Evolutionary conservation across 2,329 filamentous ascomycete species (phyloP).

Genomic region (Monosporascus cannonballus): DNA sequence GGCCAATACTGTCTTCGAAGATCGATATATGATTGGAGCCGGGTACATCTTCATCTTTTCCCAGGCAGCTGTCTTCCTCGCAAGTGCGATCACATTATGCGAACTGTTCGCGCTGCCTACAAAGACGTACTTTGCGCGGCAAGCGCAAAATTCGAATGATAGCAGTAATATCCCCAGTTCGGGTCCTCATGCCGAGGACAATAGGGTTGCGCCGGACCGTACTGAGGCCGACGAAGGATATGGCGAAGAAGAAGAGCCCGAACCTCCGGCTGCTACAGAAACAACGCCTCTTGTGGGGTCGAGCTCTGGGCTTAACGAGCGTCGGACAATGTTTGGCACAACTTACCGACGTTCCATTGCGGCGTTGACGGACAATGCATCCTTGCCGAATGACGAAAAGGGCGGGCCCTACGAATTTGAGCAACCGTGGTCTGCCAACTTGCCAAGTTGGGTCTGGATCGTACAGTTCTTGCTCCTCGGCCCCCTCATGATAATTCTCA

Average conservation of each 20-base stretch:
- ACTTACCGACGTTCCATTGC: conserved; percentile 47
- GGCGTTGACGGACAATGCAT: conserved; percentile 27
- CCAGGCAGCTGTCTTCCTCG: conserved; percentile 67
- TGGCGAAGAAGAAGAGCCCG: conserved; percentile 17
- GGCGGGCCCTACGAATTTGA: conserved; percentile 57
- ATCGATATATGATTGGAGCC: conserved; percentile 67
- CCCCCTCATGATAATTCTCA: conserved; percentile 70
- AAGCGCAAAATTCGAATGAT: conserved; percentile 45
- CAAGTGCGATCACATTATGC: conserved; percentile 67
- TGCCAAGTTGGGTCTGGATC: conserved; percentile 84
- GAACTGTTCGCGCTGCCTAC: conserved; percentile 73
- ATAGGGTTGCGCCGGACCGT: conserved; percentile 9
- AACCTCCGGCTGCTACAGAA: conserved; percentile 41
- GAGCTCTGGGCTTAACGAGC: conserved; percentile 59
- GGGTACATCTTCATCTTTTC: conserved; percentile 81
- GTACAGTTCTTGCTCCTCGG: conserved; percentile 76
- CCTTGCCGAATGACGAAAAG: conserved; percentile 13
- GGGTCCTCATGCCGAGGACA: conserved; percentile 15
- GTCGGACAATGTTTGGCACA: conserved; percentile 48
- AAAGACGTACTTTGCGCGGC: conserved; percentile 63
- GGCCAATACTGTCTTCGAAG: conserved; percentile 67
- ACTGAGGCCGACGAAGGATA: conserved; percentile 19
- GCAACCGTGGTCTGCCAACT: conserved; percentile 74
- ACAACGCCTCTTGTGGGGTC: conserved; percentile 73
- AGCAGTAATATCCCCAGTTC: conserved; percentile 30